Percentiles rank a stretch among this genome's conserved stretches.
Conservation (phyloP, 2,329 filamentous ascomycete genomes). For the Dactylellina parvicollis region DNA sequence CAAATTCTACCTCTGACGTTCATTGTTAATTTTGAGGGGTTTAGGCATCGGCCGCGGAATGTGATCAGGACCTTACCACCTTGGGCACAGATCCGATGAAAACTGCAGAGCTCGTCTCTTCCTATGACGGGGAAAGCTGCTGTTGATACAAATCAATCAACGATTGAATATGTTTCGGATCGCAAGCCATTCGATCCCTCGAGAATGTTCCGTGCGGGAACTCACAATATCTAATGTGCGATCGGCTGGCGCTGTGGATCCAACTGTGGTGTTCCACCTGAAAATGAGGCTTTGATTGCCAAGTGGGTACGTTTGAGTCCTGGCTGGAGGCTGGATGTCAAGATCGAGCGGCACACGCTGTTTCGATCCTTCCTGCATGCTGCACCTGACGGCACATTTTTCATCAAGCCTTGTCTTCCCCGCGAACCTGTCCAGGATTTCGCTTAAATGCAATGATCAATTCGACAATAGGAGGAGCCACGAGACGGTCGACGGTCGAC, state of each 20-base stretch:
- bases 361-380: slow-evolving; percentile 27
- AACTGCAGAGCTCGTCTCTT: slow-evolving; percentile 28
- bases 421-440: slow-evolving; percentile 10
- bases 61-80: slow-evolving; percentile 5
- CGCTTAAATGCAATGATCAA: slow-evolving; percentile 8
- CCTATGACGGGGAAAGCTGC: background rate
- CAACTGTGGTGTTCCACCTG: background rate
- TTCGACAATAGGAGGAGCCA: too few relatives aligned
- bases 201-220: slow-evolving; percentile 3
- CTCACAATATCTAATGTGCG: too few relatives aligned
- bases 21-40: slow-evolving; percentile 22
- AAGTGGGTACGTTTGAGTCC: slow-evolving; percentile 10
- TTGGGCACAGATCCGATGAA: slow-evolving; percentile 15
- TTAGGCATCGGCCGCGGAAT: slow-evolving; percentile 16
- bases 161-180: slow-evolving; percentile 6
- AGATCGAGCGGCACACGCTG: slow-evolving; percentile 31
- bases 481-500: background rate
- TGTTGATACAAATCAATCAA: background rate
- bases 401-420: slow-evolving; percentile 33
- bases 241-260: too few relatives aligned
- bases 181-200: background rate
- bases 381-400: slow-evolving; percentile 34
- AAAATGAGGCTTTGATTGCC: background rate
- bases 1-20: slow-evolving; percentile 15
- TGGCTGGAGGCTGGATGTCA: slow-evolving; percentile 27